Base-by-base conservation (phyloP, 1,139 yeast genomes). In the Hyphopichia pseudoburtonii region DNA sequence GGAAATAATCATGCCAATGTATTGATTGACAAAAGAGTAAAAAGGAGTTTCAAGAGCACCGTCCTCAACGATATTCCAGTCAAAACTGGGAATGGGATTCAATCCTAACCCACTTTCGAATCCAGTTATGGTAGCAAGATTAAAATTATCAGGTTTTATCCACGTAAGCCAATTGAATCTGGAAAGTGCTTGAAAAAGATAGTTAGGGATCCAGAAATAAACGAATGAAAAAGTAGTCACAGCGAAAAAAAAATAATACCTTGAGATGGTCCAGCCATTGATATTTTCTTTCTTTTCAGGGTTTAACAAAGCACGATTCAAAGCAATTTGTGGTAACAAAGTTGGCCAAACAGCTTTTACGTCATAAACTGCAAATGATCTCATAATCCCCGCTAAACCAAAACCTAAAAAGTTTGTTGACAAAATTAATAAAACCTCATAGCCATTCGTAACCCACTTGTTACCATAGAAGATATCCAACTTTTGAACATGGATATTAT, bases 381-480 rank as follows among this genome's bases (percentile, higher is more conserved):
- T 69, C 57, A 78, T 57, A 17, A 82, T 50, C 40, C 87, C 85
- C 27, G 86, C 82, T 48, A 80, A 68, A 2, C 84, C 83, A 46
- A 79, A 73, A 17, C 88, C 87, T 50, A 82, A 54, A 44, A 71
- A 73, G 50, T 80, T 81, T 4, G 83, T 71, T 2, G 82, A 66
- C 28, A 79, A 48, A 4, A 74, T 66, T 32, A 81, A 56, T 36
- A 76, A 54, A 27, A 73, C 52, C 52, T 77, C 80, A 48, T 75
- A 77, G 18, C 82, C 80, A 44, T 64, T 63, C 17, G 62, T 60
- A 10, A 70, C 74, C 72, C 78, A 73, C 6, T 57, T 39, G 29
- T 59, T 31, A 17, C 24, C 23, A 45, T 75, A 54, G 27, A 43
- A 52, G 5, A 34, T 24, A 1, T 35, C 32, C 33, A 58, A 24